Percentiles rank a stretch among this genome's conserved stretches.
phyloP scores from a whole-genome alignment of 805 yeast species.

The Kazachstania bromeliacearum region DNA sequence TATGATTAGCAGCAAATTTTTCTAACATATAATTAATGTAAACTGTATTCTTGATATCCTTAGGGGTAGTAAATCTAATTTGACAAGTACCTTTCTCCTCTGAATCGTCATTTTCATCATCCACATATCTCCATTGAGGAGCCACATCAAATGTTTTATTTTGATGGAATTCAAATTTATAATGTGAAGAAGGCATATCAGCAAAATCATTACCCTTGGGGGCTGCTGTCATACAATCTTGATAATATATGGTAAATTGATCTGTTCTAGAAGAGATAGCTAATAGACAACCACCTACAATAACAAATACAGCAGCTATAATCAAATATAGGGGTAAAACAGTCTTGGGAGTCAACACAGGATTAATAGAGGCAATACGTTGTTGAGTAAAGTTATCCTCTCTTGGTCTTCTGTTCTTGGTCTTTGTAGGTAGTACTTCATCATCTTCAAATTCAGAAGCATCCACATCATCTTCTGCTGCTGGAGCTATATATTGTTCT shows the following conservation, averaged over 20 bases:
- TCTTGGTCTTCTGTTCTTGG: slow-evolving; percentile 54
- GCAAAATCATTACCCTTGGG: slow-evolving; percentile 33
- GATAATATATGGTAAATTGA: slow-evolving; percentile 63
- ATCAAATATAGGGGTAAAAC: slow-evolving; percentile 73
- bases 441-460: slow-evolving; percentile 33
- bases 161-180: slow-evolving; percentile 45
- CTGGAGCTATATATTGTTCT: slow-evolving; percentile 8
- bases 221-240: slow-evolving; percentile 54
- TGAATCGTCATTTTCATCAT: slow-evolving; percentile 36
- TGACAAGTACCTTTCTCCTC: slow-evolving; percentile 54
- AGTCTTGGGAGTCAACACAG: slow-evolving; percentile 82
- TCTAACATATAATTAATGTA: slow-evolving; percentile 75
- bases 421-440: slow-evolving; percentile 31
- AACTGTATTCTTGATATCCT: slow-evolving; percentile 62
- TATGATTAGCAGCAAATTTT: slow-evolving; percentile 87
- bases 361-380: slow-evolving; percentile 48
- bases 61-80: slow-evolving; percentile 66
- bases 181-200: slow-evolving; percentile 50
- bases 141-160: slow-evolving; percentile 28
- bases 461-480: slow-evolving; percentile 25
- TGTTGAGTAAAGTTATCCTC: slow-evolving; percentile 71
- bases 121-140: slow-evolving; percentile 63
- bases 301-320: slow-evolving; percentile 74
- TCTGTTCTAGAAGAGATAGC: slow-evolving; percentile 64
- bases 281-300: slow-evolving; percentile 79